Conservation (phyloP, 1,139 yeast genomes). For the Magnusiomyces paraingens region DNA sequence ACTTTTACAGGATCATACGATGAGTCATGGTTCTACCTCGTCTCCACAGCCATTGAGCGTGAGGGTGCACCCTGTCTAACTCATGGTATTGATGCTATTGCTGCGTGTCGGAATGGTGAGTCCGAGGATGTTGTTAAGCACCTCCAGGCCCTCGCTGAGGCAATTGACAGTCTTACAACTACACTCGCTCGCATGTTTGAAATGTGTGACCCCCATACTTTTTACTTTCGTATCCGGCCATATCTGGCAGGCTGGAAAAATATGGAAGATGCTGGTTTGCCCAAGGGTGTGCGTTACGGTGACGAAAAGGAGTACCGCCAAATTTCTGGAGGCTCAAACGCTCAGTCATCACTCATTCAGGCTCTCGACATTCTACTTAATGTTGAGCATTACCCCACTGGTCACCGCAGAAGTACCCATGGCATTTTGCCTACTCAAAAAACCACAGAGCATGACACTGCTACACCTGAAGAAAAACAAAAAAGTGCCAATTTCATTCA, state of each 20-base stretch:
- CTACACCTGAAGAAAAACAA: too few relatives aligned
- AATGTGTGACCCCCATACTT: constrained; percentile 90
- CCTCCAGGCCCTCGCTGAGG: constrained; percentile 64
- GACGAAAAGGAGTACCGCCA: constrained; percentile 49
- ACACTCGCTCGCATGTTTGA: constrained; percentile 81
- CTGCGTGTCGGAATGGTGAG: constrained; percentile 44
- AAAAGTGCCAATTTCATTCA: constrained; percentile 55
- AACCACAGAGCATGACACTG: constrained; percentile 23
- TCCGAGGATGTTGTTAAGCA: constrained; percentile 37
- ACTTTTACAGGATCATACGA: constrained; percentile 89
- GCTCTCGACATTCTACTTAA: constrained; percentile 71
- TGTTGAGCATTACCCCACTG: constrained; percentile 74
- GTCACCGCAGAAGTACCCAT: constrained; percentile 37
- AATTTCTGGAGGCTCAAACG: constrained; percentile 89
- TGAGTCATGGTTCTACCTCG: constrained; percentile 90
- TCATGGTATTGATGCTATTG: constrained; percentile 56
- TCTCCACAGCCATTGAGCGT: constrained; percentile 79
- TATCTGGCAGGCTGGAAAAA: constrained; percentile 92
- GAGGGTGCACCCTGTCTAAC: constrained; percentile 65
- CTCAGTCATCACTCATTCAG: constrained; percentile 86
- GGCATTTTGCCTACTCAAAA: constrained; percentile 12
- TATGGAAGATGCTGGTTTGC: constrained; percentile 81
- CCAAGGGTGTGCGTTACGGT: constrained; percentile 74
- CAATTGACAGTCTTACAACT: constrained; percentile 68
- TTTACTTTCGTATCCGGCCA: constrained; percentile 81